Conservation (phyloP, 2,329 filamentous ascomycete genomes). For the Ophiostoma quercus region DNA sequence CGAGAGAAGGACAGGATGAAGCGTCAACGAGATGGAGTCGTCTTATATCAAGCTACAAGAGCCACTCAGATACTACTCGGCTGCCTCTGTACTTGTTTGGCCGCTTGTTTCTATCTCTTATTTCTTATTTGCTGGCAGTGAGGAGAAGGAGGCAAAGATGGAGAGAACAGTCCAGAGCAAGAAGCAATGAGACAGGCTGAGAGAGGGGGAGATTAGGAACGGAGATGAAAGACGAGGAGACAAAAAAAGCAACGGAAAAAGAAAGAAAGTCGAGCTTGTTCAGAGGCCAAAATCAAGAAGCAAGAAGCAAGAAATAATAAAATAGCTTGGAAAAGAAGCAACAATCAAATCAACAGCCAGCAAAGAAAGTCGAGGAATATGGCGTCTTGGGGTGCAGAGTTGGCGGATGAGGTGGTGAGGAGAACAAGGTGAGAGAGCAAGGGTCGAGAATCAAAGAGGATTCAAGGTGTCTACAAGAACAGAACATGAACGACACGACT, state of each 20-base stretch:
- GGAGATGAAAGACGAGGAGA: not conserved
- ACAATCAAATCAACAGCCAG: too few species aligned
- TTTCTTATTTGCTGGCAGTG: not conserved
- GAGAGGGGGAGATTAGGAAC: not conserved
- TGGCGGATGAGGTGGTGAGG: not conserved
- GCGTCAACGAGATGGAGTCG: not conserved
- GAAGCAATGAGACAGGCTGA: not conserved
- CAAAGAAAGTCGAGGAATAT: not conserved
- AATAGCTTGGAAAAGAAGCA: not conserved
- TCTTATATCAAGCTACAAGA: not conserved
- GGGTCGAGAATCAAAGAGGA: not conserved
- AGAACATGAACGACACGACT: not conserved
- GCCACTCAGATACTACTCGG: not conserved
- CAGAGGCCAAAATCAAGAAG: not conserved
- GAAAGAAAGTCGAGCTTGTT: not conserved
- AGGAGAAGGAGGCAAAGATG: not conserved
- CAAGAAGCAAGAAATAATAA: not conserved
- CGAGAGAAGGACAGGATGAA: not conserved
- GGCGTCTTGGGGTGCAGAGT: not conserved
- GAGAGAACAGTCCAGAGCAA: not conserved
- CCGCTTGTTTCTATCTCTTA: not conserved
- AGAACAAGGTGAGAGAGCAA: not conserved
- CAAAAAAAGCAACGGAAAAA: not conserved
- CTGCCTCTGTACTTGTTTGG: not conserved
- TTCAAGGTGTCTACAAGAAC: not conserved